Base-by-base conservation (phyloP, 2,329 filamentous ascomycete genomes). In the Venturia oleaginea region DNA sequence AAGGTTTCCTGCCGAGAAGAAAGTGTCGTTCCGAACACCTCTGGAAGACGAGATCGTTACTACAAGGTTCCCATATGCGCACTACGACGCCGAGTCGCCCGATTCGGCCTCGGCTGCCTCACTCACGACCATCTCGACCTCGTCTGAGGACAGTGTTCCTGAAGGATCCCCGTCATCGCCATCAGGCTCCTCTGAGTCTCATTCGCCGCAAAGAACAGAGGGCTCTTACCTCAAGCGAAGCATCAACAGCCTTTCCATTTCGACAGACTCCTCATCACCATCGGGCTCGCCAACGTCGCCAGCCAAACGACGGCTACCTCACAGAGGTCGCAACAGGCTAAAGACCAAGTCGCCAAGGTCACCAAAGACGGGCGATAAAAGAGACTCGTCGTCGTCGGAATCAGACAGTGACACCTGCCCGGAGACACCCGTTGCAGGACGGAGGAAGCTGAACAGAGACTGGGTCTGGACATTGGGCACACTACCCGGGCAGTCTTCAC, bases 11-110 rank as follows among this genome's bases (percentile, higher is more conserved):
- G 76, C 81, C 2, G 75, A 80, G 69, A 86, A 86, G 74, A 78
- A 77, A 67, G 84, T 87, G 15, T 79, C 78, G 32, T 87, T 86
- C 70, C 77, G 80, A 24, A 76, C 75, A 15, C 80, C 81, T 22
- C 71, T 86, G 32, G 83, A 83, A 57, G 84, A 86, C 70, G 83
- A 85, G 65, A 84, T 87, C 68, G 78, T 77, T 67, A 86, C 79
- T 2, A 77, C 79, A 48, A 79, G 75, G 65, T 86, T 84, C 72
- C 82, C 79, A 5, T 73, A 81, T 62, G 79, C 80, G 43, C 83
- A 86, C 67, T 82, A 81, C 0, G 84, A 86, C 70, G 73, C 86
- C 13, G 73, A 78, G 8, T 75, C 78, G 59, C 75, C 79, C 11
- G 68, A 74, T n/a, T 70, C 74, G 68, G 69, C 75, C 72, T 55